Evolutionary conservation across 345 rosid species (phyloP), one percentile per base, ranked within the genome.

Genomic region (Arabidopsis arenosa): DNA sequence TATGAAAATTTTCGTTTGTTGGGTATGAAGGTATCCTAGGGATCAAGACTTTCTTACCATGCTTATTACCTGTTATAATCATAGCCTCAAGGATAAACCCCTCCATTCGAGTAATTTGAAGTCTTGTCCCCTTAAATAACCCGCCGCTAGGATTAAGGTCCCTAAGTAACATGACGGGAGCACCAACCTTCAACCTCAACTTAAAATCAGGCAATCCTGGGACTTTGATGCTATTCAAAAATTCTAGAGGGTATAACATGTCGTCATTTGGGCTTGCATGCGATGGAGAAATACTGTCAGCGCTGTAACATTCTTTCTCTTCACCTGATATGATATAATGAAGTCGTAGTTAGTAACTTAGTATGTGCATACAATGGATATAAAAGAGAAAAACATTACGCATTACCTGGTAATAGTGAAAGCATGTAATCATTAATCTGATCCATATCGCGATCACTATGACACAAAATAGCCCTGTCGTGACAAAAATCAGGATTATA

Each of bases 171-270:
- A 40, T 72, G 60, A 72, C 76, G 6, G 60, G 60, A 26, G 17
- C 60, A 39, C 68, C 76, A 39, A 61, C 41, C 58, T 72, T 61
- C 17, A 72, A 9, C 39, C n/a, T 62, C 68, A 72, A 51, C 28
- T 47, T 23, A 51, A 61, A 59, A 10, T 7, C 52, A 23, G 75
- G 68, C 10, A 61, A 15, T 26, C 75, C 75, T 0, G 52, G 1
- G 12, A 10, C 14, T 14, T 37, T 15, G 40, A 72, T 15, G 47
- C 40, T 33, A 7, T 58, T 59, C 57, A 70, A 35, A 35, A 8
- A 0, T 3, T 70, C 37, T 14, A 0, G 10, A 70, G 75, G 66
- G 21, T 33, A 47, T 5, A 23, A 0, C 75, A 37, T 35, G 49
- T 71, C 6, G 15, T 71, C 67, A 59, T 3, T n/a, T 14, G 75